Evolutionary conservation across 2,329 filamentous ascomycete genomes (phyloP), one percentile per base, ranked within the genome.

Genomic region (Gnomoniopsis sp.): DNA sequence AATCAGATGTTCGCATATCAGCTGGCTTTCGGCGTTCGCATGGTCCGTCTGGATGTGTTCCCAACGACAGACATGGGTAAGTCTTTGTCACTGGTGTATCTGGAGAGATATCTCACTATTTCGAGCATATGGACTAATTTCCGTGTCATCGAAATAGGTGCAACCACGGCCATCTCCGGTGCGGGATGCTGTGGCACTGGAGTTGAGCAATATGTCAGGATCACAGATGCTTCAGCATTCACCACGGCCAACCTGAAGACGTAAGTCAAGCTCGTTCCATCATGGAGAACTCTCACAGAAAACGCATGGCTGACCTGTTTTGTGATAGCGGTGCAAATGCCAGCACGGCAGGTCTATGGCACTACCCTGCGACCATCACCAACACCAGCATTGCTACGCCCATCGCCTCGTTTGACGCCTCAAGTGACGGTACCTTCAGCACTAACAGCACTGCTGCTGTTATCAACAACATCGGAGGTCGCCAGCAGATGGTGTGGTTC

Each of bases 401-500:
- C 53, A 75, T 87, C 64, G 83, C 82, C 7, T 71, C 76, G 30
- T 85, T 85, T 65, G 77, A 71, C 7, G 69, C 76, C n/a, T 74
- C 74, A 58, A n/a, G n/a, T n/a, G n/a, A n/a, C n/a, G 76, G 75
- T 2, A 66, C 69, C 10, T 77, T 74, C 61, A 56, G 68, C 2
- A 66, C 59, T 14, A 69, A 69, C 26, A 77, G 75, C 21, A 80
- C 77, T 23, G 84, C 84, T 51, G 84, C 77, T 43, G 82, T 87
- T 53, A 84, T 87, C 67, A 86, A 86, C 67, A 78, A 79, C 58
- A 80, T 84, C 62, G 74, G 74, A 55, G 77, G 76, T 15, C 77
- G 84, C 61, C 75, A 86, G 71, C 83, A 87, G 70, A 84, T 87
- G 81, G 83, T 78, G 3, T 86, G 81, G 73, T 86, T 86, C 71